These are phyloP conservation scores for Conoideocrella luteorostrata DNA, from an alignment of 2,329 filamentous ascomycete species.

Conservation along the genomic window DNA sequence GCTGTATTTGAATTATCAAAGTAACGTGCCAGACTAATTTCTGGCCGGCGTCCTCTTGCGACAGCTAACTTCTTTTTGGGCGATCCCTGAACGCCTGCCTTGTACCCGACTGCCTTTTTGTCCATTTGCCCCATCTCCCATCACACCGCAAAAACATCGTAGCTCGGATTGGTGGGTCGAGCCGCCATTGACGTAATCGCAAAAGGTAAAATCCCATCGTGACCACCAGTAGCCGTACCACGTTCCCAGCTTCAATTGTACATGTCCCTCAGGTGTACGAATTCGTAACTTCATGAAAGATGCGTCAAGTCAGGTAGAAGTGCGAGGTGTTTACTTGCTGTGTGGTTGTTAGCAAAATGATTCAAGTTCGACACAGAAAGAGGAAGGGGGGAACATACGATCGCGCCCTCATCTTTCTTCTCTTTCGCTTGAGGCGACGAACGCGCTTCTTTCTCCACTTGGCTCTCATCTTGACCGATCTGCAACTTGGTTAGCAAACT, in stretches of 20 bases:
- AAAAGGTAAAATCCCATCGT: constrained; percentile 18
- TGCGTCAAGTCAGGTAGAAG: constrained; percentile 49
- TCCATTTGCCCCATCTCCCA: constrained; percentile 24
- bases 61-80: constrained; percentile 20
- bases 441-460: constrained; percentile 99
- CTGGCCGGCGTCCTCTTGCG: constrained; percentile 18
- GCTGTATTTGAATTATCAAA: constrained; percentile 22
- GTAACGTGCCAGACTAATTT: constrained; percentile 15
- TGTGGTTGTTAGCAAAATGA: constrained; percentile 24
- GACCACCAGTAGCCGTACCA: constrained; percentile 7
- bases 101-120: constrained; percentile 27
- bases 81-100: constrained; percentile 21
- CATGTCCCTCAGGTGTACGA: constrained; percentile 23
- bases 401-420: constrained; percentile 98
- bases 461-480: constrained; percentile 68
- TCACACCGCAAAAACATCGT: constrained; percentile 20
- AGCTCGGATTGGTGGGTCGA: constrained; percentile 10
- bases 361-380: not conserved
- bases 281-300: constrained; percentile 34
- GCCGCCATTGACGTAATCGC: constrained; percentile 6
- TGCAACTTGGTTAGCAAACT: not conserved
- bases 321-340: constrained; percentile 64
- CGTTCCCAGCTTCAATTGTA: constrained; percentile 16
- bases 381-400: constrained; percentile 59
- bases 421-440: constrained; percentile 98